A percentile compares a stretch with the other conserved stretches of the same genome.
phyloP scores from a whole-genome alignment of 78 protist genomes.

The Tieghemostelium lacteum region DNA sequence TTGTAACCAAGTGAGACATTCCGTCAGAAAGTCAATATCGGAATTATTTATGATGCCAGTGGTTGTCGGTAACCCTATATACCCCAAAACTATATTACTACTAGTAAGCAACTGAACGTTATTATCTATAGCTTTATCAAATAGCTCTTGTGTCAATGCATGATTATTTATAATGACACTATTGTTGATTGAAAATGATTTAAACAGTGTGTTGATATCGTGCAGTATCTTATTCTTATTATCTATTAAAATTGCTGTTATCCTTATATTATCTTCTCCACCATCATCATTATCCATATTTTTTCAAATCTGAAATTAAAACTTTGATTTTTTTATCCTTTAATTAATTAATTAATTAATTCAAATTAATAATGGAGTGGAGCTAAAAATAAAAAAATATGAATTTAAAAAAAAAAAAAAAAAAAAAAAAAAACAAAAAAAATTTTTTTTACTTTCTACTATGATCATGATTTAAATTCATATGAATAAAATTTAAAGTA shows the following conservation, averaged over 20 bases:
- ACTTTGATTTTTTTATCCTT: not conserved
- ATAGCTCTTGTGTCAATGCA: not conserved
- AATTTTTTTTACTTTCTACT: too few relatives aligned
- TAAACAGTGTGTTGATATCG: constrained; percentile 45
- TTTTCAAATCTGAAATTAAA: not conserved
- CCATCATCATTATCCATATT: too few relatives aligned
- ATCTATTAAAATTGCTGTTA: constrained; percentile 21
- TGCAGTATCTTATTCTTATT: constrained; percentile 43
- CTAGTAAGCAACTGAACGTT: not conserved
- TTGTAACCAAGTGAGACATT: constrained; percentile 35
- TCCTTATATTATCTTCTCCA: not conserved
- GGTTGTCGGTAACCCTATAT: constrained; percentile 58
- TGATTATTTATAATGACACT: not conserved
- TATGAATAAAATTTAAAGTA: too few relatives aligned
- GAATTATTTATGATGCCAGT: constrained; percentile 9
- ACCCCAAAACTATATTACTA: constrained; percentile 9
- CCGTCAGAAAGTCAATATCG: constrained; percentile 47
- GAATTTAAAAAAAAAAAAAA: too few relatives aligned
- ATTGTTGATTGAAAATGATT: constrained; percentile 3
- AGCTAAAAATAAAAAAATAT: too few relatives aligned
- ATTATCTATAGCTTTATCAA: not conserved
- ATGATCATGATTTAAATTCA: too few relatives aligned
- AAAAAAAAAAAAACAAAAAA: too few relatives aligned
- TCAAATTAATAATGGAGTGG: too few relatives aligned
- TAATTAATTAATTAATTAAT: too few relatives aligned